Evolutionary conservation across 495 filamentous ascomycete genomes (phyloP), one percentile per base, ranked within the genome.

Genomic region (Penicillium pulvis): DNA sequence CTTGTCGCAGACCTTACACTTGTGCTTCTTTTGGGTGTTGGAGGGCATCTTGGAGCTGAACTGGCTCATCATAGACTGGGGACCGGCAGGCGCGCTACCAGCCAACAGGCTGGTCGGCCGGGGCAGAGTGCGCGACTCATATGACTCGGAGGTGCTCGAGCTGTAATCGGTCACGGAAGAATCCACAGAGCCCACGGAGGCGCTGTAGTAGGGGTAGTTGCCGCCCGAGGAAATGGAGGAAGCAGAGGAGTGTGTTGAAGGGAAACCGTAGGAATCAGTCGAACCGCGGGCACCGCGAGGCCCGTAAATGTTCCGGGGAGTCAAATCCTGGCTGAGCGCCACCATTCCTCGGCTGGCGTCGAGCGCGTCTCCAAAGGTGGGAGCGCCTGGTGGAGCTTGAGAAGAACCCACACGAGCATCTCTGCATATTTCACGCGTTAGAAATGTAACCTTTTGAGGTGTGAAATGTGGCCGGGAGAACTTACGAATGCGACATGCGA

Each of bases 1-100:
- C 85, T 98, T 98, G 76, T 98, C 94, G 80, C 94, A 98, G 51
- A 98, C 90, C 81, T 97, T 98, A 83, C 94, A 98, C 77, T 97
- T 97, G 79, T 98, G 94, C 81, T 98, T 98, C 86, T 98, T 98
- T 69, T 98, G 93, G 28, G 94, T 92, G 76, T 90, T 95, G 23
- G 92, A 93, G 10, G 91, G 90, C 48, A 97, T 87, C 72, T 97
- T 98, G 45, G 94, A 97, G 79, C 91, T 97, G 79, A 98, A 98
- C 60, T 95, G 93, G 48, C 90, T 87, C 94, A 98, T 98, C 91
- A 98, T 97, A 4, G 92, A 93, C 69, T 94, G 90, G 14, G 92
- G 93, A 31, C 92, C 92, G 0, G 91, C 91, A 31, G 91, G 91
- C 6, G 80, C 78, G 58, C 78, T 74, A 54, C 81, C 85, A 47